These are phyloP conservation scores for Pulveroboletus frians DNA, from an alignment of 768 basidiomycete species.

Conservation along the genomic window DNA sequence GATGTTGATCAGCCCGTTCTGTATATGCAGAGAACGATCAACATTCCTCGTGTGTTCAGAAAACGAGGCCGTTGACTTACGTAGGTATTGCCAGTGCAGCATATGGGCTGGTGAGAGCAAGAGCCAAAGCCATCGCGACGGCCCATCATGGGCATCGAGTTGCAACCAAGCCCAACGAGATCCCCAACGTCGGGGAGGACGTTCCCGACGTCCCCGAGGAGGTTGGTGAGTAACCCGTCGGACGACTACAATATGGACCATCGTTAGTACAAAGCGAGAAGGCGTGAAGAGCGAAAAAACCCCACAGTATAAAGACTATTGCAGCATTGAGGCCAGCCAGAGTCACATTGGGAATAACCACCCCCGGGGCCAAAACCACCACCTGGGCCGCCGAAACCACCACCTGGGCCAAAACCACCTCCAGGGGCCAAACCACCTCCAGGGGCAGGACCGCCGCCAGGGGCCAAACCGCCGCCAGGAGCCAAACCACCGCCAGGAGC, in stretches of 20 bases:
- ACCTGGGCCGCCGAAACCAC: no score
- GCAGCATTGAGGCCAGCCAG: constrained; percentile 9
- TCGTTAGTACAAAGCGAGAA: background rate
- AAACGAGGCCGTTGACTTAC: background rate
- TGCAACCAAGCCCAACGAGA: constrained; percentile 3
- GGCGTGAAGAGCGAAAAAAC: background rate
- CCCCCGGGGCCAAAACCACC: no score
- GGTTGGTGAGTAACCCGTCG: background rate
- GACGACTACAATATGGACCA: background rate
- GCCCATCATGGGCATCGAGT: no score
- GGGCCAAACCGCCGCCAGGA: no score
- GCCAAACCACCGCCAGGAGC: no score
- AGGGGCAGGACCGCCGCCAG: no score
- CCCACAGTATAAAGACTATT: background rate
- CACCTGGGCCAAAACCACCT: no score
- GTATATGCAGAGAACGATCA: background rate
- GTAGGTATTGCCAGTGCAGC: background rate
- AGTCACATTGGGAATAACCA: constrained; percentile 8
- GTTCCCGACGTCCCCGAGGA: background rate
- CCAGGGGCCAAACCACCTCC: no score
- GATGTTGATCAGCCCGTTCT: background rate
- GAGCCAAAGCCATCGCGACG: background rate
- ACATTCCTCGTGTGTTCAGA: background rate
- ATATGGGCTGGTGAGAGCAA: background rate
- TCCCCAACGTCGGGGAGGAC: background rate